A percentile compares a stretch with the other conserved stretches of the same genome.
phyloP scores from a whole-genome alignment of 75 land plant species.

The Sequoia sempervirens region DNA sequence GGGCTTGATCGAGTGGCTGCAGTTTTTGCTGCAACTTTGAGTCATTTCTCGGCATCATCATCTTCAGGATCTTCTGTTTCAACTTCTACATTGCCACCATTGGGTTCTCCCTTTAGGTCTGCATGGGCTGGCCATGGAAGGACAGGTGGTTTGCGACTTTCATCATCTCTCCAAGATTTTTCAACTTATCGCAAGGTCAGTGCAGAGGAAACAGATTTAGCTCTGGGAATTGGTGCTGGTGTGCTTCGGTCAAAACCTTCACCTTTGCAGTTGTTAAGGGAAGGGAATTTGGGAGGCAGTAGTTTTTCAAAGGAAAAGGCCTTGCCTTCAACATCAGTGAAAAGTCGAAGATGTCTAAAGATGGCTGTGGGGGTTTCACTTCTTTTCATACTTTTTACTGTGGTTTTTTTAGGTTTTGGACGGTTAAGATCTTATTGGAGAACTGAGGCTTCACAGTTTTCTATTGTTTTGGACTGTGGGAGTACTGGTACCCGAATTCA shows the following conservation, averaged over 20 bases:
- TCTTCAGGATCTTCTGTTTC: background rate
- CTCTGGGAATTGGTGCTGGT: slow-evolving; percentile 12
- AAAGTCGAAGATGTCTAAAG: slow-evolving; percentile 33
- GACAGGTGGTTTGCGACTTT: slow-evolving; percentile 23
- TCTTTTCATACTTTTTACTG: slow-evolving; percentile 22
- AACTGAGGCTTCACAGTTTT: slow-evolving; percentile 49
- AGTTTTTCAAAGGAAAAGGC: slow-evolving; percentile 59
- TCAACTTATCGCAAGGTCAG: slow-evolving; percentile 37
- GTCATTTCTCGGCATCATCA: slow-evolving; percentile 10
- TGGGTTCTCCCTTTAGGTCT: slow-evolving; percentile 10
- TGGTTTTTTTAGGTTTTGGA: slow-evolving; percentile 28
- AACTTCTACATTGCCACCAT: background rate
- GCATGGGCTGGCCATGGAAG: slow-evolving; percentile 11
- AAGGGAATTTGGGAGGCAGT: slow-evolving; percentile 19
- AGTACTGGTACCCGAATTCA: slow-evolving; percentile 92
- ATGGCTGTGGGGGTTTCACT: slow-evolving; percentile 11
- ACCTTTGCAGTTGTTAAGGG: slow-evolving; percentile 8
- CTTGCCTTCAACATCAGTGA: slow-evolving; percentile 10
- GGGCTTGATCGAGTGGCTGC: slow-evolving; percentile 12
- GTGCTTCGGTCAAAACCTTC: slow-evolving; percentile 16
- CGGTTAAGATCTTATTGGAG: slow-evolving; percentile 31
- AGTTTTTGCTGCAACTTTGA: slow-evolving; percentile 12
- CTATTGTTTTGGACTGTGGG: slow-evolving; percentile 92
- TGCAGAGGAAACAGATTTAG: slow-evolving; percentile 23
- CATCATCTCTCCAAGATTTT: slow-evolving; percentile 63